A percentile compares a stretch with the other conserved stretches of the same genome.
Conservation (phyloP, 2,329 filamentous ascomycete species). For the Volutella citrinella region DNA sequence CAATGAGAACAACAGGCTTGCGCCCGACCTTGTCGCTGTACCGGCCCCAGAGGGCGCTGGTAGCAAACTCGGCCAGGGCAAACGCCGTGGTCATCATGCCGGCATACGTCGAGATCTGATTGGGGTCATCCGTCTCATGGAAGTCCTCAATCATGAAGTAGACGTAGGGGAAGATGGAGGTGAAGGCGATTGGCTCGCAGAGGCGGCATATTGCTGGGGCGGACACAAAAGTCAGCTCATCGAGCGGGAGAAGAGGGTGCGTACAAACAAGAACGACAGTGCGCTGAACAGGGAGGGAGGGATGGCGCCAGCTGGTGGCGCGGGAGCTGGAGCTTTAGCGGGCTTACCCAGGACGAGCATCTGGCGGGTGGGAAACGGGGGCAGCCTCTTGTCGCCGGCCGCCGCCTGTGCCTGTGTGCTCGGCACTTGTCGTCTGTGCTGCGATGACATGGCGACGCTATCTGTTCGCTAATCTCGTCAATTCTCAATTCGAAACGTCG, state of each 20-base stretch:
- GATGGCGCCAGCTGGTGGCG: no score
- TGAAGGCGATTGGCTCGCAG: slow-evolving; percentile 87
- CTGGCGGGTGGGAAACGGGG: slow-evolving; percentile 8
- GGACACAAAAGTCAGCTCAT: no score
- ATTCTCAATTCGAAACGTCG: no score
- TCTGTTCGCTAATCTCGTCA: no score
- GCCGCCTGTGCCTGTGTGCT: no score
- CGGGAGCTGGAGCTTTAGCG: no score
- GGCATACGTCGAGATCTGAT: slow-evolving; percentile 77
- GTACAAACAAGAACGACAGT: no score
- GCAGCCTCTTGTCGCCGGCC: no score
- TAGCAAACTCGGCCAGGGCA: slow-evolving; percentile 80
- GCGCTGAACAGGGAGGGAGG: no score
- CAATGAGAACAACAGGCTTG: slow-evolving; percentile 67
- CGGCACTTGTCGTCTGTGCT: no score
- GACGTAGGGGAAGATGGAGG: slow-evolving; percentile 87
- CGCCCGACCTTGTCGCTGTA: slow-evolving; percentile 59
- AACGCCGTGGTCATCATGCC: slow-evolving; percentile 84
- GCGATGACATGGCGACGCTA: no score
- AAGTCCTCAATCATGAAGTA: slow-evolving; percentile 84
- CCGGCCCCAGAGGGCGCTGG: slow-evolving; percentile 64
- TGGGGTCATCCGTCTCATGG: slow-evolving; percentile 64
- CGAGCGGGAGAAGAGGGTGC: no score
- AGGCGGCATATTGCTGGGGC: slow-evolving; percentile 39
- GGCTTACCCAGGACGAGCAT: slow-evolving; percentile 6